A percentile compares a stretch with the other conserved stretches of the same genome.
Evolutionary conservation across 2,329 filamentous ascomycete genomes (phyloP).

Genomic region (Lachnellula hyalina): DNA sequence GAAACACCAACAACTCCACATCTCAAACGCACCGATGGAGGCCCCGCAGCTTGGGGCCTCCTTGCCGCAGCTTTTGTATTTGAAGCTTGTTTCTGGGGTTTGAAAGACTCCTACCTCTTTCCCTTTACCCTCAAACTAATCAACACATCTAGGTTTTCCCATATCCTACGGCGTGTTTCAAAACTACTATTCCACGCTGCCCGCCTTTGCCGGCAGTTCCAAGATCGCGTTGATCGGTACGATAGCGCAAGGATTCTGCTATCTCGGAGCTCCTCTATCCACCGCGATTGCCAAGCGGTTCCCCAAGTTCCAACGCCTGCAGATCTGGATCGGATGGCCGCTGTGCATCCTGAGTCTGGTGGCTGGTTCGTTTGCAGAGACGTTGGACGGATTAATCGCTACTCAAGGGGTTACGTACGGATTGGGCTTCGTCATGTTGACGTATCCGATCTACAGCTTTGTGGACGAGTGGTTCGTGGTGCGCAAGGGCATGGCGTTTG

Average conservation of each 20-base stretch:
- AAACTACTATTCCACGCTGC: constrained; percentile 58
- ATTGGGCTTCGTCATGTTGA: constrained; percentile 51
- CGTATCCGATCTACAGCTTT: constrained; percentile 52
- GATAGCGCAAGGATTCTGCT: constrained; percentile 28
- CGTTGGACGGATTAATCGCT: constrained; percentile 48
- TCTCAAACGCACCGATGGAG: constrained; percentile 8
- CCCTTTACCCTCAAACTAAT: constrained; percentile 31
- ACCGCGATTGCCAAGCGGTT: constrained; percentile 33
- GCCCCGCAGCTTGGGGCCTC: constrained; percentile 12
- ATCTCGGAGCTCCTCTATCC: constrained; percentile 33
- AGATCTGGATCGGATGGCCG: constrained; percentile 37
- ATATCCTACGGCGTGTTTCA: constrained; percentile 68
- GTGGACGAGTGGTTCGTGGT: constrained; percentile 58
- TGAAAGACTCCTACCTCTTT: background rate
- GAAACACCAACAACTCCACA: constrained; percentile 1
- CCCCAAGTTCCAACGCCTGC: constrained; percentile 30
- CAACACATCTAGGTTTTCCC: constrained; percentile 53
- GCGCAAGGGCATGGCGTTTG: constrained; percentile 54
- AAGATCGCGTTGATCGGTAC: constrained; percentile 61
- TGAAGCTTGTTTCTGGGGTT: constrained; percentile 16
- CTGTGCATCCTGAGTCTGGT: constrained; percentile 36
- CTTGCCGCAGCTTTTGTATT: constrained; percentile 15
- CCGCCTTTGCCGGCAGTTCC: constrained; percentile 46
- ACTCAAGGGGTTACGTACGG: constrained; percentile 59
- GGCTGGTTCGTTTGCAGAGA: constrained; percentile 47